Base-by-base conservation (phyloP, 1,139 yeast genomes). In the Pichia sp. region DNA sequence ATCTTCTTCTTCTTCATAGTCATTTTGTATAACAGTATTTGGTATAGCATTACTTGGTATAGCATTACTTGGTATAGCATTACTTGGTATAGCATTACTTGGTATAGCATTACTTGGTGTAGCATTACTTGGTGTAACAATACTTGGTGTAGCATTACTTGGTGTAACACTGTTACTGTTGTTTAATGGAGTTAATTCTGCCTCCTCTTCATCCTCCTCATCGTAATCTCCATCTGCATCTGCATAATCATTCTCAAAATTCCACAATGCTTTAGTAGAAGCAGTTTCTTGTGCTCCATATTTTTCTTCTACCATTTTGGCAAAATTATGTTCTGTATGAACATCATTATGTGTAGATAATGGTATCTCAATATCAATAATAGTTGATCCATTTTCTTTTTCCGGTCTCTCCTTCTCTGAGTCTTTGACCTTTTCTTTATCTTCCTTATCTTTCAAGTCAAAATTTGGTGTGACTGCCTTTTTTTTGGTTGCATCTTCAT, bases 201-300 rank as follows among this genome's bases (percentile, higher is more conserved):
- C 56, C 0, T 47, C 44, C 4, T 39, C 45, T 10, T 37, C 52
- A 2, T 27, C 44, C 30, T 72, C 79, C 28, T 75, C 83, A n/a
- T 75, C 83, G 2, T 26, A 25, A 3, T 74, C 83, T 5, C 73
- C 81, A 11, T 71, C 83, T 32, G 79, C 86, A 39, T 77, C 83
- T 37, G 76, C 76, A 57, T 76, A 76, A 51, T 79, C 86, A 55
- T 79, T 86, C 64, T 50, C 53, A 34, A 44, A 48, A 37, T 51
- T 51, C 53, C 53, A 51, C 5, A 79, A 74, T 41, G 82, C 87
- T 51, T 78, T 71, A 7, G 81, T 78, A 39, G 80, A 71, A 50
- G 75, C 83, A 57, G 78, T 79, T 9, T 87, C 95, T 60, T 82
- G 94, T 78, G 83, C 84, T 2, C 96, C 96, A 65, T 87, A 89